phyloP scores from a whole-genome alignment of 352 stramenopile species.

The Pythium oligandrum region DNA sequence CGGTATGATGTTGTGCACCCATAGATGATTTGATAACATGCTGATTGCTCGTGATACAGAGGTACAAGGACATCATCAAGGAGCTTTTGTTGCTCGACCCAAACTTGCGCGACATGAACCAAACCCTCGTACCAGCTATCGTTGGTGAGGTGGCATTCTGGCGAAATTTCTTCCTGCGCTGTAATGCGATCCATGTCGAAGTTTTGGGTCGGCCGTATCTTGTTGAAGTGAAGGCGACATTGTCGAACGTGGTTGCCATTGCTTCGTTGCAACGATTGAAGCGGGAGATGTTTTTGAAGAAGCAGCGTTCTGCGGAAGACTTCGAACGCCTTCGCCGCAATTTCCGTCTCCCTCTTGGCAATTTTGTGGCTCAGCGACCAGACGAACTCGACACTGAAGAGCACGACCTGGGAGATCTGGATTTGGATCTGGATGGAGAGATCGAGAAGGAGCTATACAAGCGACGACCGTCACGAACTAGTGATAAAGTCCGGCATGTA shows the following conservation, averaged over 20 bases:
- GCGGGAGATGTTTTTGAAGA: slow-evolving; percentile 43
- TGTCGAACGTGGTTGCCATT: slow-evolving; percentile 21
- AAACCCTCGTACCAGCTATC: slow-evolving; percentile 34
- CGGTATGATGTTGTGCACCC: slow-evolving; percentile 9
- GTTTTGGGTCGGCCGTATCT: slow-evolving; percentile 42
- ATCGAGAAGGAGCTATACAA: slow-evolving; percentile 64
- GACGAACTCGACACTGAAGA: slow-evolving; percentile 9
- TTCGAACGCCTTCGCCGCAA: slow-evolving; percentile 26
- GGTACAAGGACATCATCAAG: slow-evolving; percentile 38
- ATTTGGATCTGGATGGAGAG: slow-evolving; percentile 66
- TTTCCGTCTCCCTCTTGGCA: slow-evolving; percentile 4
- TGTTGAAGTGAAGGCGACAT: slow-evolving; percentile 28
- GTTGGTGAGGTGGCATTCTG: slow-evolving; percentile 56
- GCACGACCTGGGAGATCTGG: slow-evolving; percentile 45
- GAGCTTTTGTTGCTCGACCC: slow-evolving; percentile 52
- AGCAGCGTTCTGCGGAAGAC: slow-evolving; percentile 22
- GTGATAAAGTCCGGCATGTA: slow-evolving; percentile 15
- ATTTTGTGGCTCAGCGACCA: slow-evolving; percentile 1
- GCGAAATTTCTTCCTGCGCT: slow-evolving; percentile 71
- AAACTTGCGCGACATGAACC: slow-evolving; percentile 57
- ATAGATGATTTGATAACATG: neutral
- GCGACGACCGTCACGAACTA: slow-evolving; percentile 39
- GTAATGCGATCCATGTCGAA: slow-evolving; percentile 43
- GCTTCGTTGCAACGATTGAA: slow-evolving; percentile 49
- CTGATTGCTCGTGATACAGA: slow-evolving; percentile 5